phyloP scores from a whole-genome alignment of 2,329 filamentous ascomycete species.

The Annulohypoxylon truncatum region DNA sequence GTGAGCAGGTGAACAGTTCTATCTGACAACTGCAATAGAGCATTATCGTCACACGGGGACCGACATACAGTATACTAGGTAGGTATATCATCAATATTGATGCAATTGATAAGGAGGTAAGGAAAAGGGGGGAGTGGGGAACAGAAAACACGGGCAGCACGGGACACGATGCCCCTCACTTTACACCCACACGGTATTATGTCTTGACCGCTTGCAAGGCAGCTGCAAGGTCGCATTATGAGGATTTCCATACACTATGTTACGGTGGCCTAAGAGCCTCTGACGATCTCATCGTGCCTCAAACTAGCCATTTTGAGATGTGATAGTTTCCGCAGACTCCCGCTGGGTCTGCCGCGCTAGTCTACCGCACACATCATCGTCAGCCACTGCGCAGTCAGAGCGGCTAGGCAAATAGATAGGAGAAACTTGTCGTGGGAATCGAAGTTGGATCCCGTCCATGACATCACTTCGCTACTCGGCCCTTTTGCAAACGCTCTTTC shows the following conservation, averaged over 20 bases:
- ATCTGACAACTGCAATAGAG: not conserved
- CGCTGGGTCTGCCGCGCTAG: slow-evolving; percentile 19
- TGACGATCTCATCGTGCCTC: slow-evolving; percentile 37
- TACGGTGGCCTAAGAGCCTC: slow-evolving; percentile 29
- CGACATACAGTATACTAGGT: too few species aligned
- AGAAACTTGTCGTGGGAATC: slow-evolving; percentile 32
- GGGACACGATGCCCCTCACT: slow-evolving; percentile 22
- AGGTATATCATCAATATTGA: slow-evolving; percentile 4
- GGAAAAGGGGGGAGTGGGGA: slow-evolving; percentile 20
- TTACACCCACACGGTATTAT: not conserved
- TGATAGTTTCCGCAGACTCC: slow-evolving; percentile 19
- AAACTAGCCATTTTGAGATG: slow-evolving; percentile 29
- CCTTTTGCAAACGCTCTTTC: slow-evolving; percentile 14
- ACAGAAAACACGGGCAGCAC: slow-evolving; percentile 1
- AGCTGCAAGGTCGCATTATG: slow-evolving; percentile 13
- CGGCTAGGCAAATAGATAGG: not conserved
- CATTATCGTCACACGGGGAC: slow-evolving; percentile 18
- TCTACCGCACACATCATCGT: slow-evolving; percentile 1
- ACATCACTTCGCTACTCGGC: slow-evolving; percentile 29
- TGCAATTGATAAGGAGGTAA: slow-evolving; percentile 13
- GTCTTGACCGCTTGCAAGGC: slow-evolving; percentile 21
- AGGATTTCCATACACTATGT: slow-evolving; percentile 10
- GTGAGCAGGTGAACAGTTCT: not conserved
- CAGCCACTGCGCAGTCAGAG: slow-evolving; percentile 28
- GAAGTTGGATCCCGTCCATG: slow-evolving; percentile 15